Base-by-base conservation (phyloP, 2,329 filamentous ascomycete species). In the Trichoderma oligosporum region DNA sequence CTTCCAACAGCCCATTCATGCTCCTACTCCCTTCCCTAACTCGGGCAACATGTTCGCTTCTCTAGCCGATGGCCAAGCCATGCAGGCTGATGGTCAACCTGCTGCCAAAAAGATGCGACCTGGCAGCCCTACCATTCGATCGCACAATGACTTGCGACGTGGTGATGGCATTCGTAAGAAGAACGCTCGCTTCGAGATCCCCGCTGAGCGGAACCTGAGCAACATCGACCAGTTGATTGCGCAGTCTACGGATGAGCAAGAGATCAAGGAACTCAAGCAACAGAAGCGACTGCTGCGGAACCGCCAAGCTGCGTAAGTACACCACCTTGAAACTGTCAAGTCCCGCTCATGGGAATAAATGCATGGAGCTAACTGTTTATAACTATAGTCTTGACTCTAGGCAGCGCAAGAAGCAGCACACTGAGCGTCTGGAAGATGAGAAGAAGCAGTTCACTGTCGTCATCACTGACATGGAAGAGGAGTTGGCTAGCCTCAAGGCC, bases 231-330 rank as follows among this genome's bases (percentile, higher is more conserved):
- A 90, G 61, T 81, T 97, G 68, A 97, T 99, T 73, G 82, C 87
- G 53, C 86, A 90, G 74, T 93, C 91, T 33, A 91, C 84, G 56
- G 88, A 95, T 72, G 93, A 97, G 68, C 86, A 94, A 63, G 88
- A 96, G 77, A 89, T 96, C 78, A 97, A 96, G 81, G 92, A 97
- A 76, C 82, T 99, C 68, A 99, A 99, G 83, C 91, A 96, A 72
- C 94, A 97, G 74, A 97, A 97, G 81, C 87, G 94, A 60, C 80
- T 99, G 61, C 80, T 99, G 62, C 84, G 94, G 68, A 99, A 99
- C 76, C 86, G 94, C 68, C 93, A 97, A 78, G 94, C 94, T 74
- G 94, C 94, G 91, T 96, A 85, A 79, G 88, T 65, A 55, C 42
- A 35, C 16, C n/a, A 6, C 48, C 20, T 12, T 7, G 2, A 46